Conservation (phyloP, 2,329 filamentous ascomycete species). For the Talaromyces albobiverticillius region DNA sequence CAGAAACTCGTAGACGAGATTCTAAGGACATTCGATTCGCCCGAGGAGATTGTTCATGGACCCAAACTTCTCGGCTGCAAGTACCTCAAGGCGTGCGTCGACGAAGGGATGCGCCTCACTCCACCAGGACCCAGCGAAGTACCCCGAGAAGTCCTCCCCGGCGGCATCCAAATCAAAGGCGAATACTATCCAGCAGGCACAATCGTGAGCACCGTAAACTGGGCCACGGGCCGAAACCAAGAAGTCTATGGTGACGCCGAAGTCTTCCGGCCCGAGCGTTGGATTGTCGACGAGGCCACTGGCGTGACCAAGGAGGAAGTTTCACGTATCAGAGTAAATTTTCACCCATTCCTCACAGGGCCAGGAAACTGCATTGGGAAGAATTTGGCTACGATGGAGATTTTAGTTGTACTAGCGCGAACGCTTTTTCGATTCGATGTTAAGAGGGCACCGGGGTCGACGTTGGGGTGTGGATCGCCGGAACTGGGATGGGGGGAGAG, state of each 20-base stretch:
- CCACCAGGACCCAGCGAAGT: neutral
- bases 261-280: constrained; percentile 2
- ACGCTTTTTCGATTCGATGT: neutral
- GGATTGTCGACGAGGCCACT: neutral
- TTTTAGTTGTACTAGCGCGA: neutral
- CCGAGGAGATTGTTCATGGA: neutral
- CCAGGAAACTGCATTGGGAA: neutral
- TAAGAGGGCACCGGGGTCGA: neutral
- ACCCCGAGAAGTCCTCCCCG: neutral
- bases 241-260: neutral
- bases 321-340: neutral
- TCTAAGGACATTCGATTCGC: neutral
- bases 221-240: neutral
- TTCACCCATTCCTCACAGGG: neutral
- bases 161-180: neutral
- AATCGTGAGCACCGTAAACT: neutral
- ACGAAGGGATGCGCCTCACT: neutral
- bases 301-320: neutral
- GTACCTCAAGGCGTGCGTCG: constrained; percentile 1
- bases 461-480: neutral
- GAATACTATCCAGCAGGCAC: neutral
- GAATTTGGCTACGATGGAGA: neutral
- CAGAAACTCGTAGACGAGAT: neutral
- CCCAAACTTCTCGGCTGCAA: neutral
- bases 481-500: neutral